Evolutionary conservation across 805 yeast species (phyloP), one percentile per base, ranked within the genome.

Genomic region (Zygosaccharomyces lentus): DNA sequence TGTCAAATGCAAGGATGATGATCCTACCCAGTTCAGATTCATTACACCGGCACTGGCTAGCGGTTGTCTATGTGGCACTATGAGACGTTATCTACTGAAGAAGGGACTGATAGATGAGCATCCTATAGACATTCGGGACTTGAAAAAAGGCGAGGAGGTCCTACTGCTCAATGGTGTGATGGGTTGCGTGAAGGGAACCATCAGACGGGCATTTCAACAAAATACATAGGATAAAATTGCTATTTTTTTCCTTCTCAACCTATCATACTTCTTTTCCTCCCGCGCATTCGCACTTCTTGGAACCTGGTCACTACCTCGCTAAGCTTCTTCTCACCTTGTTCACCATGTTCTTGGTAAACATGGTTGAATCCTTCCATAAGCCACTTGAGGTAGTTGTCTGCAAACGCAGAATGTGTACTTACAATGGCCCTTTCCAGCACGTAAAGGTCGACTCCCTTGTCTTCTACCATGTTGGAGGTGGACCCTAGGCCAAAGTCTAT

Each of bases 371-470:
- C 96, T 45, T 80, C 75, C 50, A 90, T 66, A 5, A 89, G 57
- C 89, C 91, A 82, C 34, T 67, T 63, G 55, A 78, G 82, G 62
- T 89, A 89, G 35, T 63, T 57, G 1, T 73, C 75, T 1, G 96
- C 74, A 57, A 76, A 77, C 5, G 74, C 73, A 0, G 98, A 91
- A 65, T 93, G 99, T 1, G 99, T 93, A 54, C 96, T 87, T 25
- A 80, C 68, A 15, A 93, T 76, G 0, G 99, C 98, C 57, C 98
- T 72, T 65, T 93, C 99, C 49, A 93, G 67, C 9, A 93, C 98
- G 57, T 93, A 93, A 48, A 93, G 65, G 64, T 93, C 99, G n/a
- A 93, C 99, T 2, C 98, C 98, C 65, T 87, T 89, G 59, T 91
- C 98, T 57, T 93, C 99, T 0, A 85, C 76, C 50, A 88, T 62